A percentile compares a stretch with the other conserved stretches of the same genome.
Conservation (phyloP, 306 rosid species). For the Styphnolobium japonicum region DNA sequence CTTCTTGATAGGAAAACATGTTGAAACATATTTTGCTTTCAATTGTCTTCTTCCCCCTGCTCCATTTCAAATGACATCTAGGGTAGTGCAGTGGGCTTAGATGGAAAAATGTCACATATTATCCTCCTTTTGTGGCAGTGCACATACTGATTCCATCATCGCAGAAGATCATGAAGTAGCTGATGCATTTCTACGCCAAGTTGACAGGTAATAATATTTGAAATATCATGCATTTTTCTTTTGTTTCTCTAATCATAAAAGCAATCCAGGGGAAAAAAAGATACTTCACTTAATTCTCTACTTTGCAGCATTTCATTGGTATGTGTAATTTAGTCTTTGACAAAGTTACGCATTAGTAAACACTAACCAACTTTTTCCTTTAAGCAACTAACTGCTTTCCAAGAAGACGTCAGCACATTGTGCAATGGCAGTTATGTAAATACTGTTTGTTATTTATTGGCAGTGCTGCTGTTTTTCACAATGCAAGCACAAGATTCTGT, state of each 20-base stretch:
- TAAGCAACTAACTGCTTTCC: conserved; percentile 4
- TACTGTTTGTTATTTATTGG: conserved; percentile 23
- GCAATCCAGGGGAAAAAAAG: neutral
- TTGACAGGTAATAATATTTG: conserved; percentile 77
- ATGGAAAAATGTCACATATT: neutral
- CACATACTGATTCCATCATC: conserved; percentile 88
- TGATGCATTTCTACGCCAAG: conserved; percentile 67
- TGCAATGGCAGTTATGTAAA: neutral
- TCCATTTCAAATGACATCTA: neutral
- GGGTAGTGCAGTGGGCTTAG: neutral
- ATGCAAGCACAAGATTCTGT: conserved; percentile 94
- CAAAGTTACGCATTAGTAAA: neutral
- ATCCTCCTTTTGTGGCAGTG: conserved; percentile 54
- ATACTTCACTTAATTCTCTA: neutral
- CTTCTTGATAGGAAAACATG: conserved; percentile 21
- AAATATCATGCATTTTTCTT: neutral
- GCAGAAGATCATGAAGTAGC: conserved; percentile 78
- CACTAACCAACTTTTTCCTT: neutral
- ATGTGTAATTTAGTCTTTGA: neutral
- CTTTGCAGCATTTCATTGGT: neutral
- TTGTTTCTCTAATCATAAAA: neutral
- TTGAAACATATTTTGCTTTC: conserved; percentile 23
- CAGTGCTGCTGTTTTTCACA: conserved; percentile 98
- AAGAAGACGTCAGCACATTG: neutral
- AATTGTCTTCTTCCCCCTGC: conserved; percentile 4